Evolutionary conservation across 2,329 filamentous ascomycete species (phyloP).

Genomic region (Pseudocercospora crystallina): DNA sequence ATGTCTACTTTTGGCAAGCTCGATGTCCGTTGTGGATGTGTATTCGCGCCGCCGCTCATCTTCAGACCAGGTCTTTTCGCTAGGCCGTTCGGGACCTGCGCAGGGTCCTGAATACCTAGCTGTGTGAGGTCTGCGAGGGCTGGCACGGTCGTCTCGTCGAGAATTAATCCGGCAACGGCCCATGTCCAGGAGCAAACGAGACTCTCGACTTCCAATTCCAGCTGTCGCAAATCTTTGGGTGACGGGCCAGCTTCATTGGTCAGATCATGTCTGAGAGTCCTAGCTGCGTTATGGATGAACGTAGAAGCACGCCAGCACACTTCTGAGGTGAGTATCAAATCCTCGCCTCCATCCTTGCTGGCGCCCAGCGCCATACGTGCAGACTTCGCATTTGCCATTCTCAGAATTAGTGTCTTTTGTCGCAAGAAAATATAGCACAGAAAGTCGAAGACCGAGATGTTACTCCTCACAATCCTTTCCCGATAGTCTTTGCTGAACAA

Average conservation of each 20-base stretch:
- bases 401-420: constrained; percentile 77
- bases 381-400: constrained; percentile 68
- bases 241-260: background rate
- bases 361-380: constrained; percentile 42
- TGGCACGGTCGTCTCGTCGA: constrained; percentile 63
- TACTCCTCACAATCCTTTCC: constrained; percentile 87
- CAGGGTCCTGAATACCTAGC: constrained; percentile 4
- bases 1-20: constrained; percentile 24
- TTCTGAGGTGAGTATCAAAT: constrained; percentile 78
- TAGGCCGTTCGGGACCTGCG: constrained; percentile 20
- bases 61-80: constrained; percentile 25
- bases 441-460: constrained; percentile 96
- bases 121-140: constrained; percentile 26
- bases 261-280: constrained; percentile 77
- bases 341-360: constrained; percentile 54
- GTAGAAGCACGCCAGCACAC: constrained; percentile 78
- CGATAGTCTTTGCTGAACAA: constrained; percentile 72
- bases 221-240: background rate
- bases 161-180: constrained; percentile 71
- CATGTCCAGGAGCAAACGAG: constrained; percentile 77
- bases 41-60: constrained; percentile 33
- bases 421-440: constrained; percentile 89
- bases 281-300: constrained; percentile 78
- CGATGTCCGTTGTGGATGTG: constrained; percentile 32
- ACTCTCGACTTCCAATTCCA: constrained; percentile 62